Conservation (phyloP, 352 stramenopile genomes). For the Globisporangium carolinianum region DNA sequence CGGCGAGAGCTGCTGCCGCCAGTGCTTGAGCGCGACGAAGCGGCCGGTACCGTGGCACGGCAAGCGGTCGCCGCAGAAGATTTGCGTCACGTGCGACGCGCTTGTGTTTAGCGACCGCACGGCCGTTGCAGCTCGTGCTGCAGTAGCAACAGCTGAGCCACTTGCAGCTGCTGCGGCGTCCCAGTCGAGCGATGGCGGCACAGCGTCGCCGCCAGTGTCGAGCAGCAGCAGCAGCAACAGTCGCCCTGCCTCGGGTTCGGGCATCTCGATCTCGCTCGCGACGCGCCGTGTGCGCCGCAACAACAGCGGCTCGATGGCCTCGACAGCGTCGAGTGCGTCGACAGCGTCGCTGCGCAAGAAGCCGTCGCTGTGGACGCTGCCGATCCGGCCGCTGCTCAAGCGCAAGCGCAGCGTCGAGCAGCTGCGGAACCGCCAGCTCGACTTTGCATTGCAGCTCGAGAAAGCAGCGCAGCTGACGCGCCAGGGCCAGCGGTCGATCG, state of each 20-base stretch:
- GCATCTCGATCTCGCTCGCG: slow-evolving; percentile 11
- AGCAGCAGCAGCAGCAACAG: slow-evolving; percentile 10
- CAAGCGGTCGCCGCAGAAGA: slow-evolving; percentile 38
- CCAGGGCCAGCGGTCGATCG: slow-evolving; percentile 12
- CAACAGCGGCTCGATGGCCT: slow-evolving; percentile 11
- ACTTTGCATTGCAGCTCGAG: slow-evolving; percentile 25
- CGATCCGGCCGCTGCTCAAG: slow-evolving; percentile 40
- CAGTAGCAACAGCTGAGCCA: background rate
- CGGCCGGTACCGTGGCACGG: slow-evolving; percentile 28
- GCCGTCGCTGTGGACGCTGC: slow-evolving; percentile 31
- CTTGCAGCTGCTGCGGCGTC: background rate
- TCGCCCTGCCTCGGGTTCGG: slow-evolving; percentile 4
- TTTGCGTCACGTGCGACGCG: slow-evolving; percentile 49
- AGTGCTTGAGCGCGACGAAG: slow-evolving; percentile 36
- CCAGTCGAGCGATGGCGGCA: background rate
- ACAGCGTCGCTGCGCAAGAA: slow-evolving; percentile 11
- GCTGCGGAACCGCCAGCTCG: slow-evolving; percentile 39
- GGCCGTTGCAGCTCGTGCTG: background rate
- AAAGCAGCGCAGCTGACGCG: slow-evolving; percentile 28
- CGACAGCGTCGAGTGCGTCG: background rate
- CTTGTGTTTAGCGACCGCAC: slow-evolving; percentile 22
- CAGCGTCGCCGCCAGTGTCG: slow-evolving; percentile 13
- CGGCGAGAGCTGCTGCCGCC: slow-evolving; percentile 46
- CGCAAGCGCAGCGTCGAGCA: slow-evolving; percentile 41
- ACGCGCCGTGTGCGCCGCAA: slow-evolving; percentile 5